Conservation (phyloP, 192 early-diverging fungal genomes). For the Spizellomyces punctatus region DNA sequence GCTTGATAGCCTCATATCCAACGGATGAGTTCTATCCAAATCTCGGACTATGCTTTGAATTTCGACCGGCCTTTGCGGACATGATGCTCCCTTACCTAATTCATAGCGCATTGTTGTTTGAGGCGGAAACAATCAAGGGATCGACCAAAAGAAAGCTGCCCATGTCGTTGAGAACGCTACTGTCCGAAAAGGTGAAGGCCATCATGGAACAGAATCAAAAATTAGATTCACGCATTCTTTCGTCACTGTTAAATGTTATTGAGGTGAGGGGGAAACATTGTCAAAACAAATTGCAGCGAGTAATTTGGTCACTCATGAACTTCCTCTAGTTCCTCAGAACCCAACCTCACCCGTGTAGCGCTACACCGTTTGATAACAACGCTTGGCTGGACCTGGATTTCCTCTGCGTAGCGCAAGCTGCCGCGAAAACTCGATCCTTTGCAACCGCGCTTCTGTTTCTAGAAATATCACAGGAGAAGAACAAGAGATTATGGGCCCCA, state of each 20-base stretch:
- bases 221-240: too few species aligned
- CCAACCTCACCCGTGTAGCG: conserved; percentile 5
- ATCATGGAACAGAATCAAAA: too few species aligned
- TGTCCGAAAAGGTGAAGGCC: too few species aligned
- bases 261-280: too few species aligned
- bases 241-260: too few species aligned
- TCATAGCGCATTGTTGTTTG: conserved; percentile 18
- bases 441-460: conserved; percentile 37
- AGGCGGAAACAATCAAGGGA: neutral
- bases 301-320: too few species aligned
- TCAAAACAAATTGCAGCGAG: too few species aligned
- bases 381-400: conserved; percentile 47
- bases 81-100: conserved; percentile 29
- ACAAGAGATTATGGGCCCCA: neutral
- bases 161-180: neutral
- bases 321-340: conserved; percentile 17
- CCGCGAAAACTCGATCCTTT: conserved; percentile 20
- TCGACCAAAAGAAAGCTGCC: neutral
- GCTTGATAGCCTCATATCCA: conserved; percentile 7
- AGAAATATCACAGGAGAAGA: conserved; percentile 31
- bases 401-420: conserved; percentile 18
- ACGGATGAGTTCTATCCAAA: conserved; percentile 22
- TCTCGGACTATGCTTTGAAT: conserved; percentile 22
- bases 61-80: conserved; percentile 18
- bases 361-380: conserved; percentile 27